Evolutionary conservation across 805 yeast genomes (phyloP), one percentile per base, ranked within the genome.

Genomic region (Myxozyma melibiosi): DNA sequence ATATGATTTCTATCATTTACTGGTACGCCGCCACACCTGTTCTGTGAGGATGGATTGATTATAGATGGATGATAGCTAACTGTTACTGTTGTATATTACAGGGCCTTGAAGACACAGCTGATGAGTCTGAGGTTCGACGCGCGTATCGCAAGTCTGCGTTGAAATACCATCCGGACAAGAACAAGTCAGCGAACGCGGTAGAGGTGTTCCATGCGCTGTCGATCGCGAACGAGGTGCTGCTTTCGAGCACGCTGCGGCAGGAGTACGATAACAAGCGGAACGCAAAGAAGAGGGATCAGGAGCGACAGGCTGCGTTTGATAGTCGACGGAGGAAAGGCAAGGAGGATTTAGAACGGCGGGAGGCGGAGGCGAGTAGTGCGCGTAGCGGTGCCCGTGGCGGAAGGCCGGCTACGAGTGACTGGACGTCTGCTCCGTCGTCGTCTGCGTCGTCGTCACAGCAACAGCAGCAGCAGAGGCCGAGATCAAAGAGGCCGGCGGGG

Each of bases 191-290:
- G 68, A 85, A 77, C 9, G 76, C 83, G 18, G 87, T 95, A 2
- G 97, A 89, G 69, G 91, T 91, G 74, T 94, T 94, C 77, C 94
- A 94, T 73, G 95, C 92, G 68, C 88, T 94, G 45, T 86, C 96
- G 20, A 97, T 91, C 72, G 99, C 98, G 1, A 91, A 86, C 71
- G 97, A 92, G 70, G 90, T 92, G 58, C 77, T 92, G 63, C 81
- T 88, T 54, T 86, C 88, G 70, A 78, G 80, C 31, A 87, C 88
- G 56, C 91, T 92, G 74, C 81, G 96, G 71, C 84, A 84, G 66
- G 79, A 89, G 1, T 94, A 94, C 70, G 99, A 94, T 69, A 33
- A 40, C 18, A 51, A 53, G 34, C 48, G 60, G 28, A 30, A 22
- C 20, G 63, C 58, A 11, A 53, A 52, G 45, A 37, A 41, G 34